Evolutionary conservation across 139 green algal genomes (phyloP).

Genomic region (Limnomonas spitsbergensis): DNA sequence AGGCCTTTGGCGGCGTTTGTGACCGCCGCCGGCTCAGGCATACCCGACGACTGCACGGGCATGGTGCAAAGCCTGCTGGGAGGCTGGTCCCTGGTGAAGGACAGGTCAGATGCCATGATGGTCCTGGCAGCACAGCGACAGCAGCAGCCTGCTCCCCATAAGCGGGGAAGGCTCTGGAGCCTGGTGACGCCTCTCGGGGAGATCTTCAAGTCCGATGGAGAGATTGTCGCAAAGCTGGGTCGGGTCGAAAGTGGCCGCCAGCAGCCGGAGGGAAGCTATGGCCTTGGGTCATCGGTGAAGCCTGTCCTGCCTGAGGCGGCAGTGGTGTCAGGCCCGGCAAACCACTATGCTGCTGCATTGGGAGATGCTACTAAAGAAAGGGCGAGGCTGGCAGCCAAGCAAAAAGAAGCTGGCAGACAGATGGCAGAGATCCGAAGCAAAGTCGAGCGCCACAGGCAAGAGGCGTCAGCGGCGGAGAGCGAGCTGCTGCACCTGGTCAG

Average conservation of each 20-base stretch:
- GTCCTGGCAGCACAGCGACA: constrained; percentile 5
- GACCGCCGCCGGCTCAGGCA: background rate
- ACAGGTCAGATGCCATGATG: constrained; percentile 20
- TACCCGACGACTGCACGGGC: background rate
- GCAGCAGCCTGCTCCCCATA: background rate
- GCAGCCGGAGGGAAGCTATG: background rate
- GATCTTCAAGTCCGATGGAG: constrained; percentile 69
- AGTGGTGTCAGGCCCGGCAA: too few species aligned
- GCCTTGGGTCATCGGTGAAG: background rate
- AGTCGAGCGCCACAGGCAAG: too few species aligned
- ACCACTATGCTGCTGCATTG: too few species aligned
- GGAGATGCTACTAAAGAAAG: too few species aligned
- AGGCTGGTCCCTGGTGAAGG: constrained; percentile 48
- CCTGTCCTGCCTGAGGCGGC: too few species aligned
- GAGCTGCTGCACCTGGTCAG: too few species aligned
- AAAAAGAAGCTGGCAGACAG: too few species aligned
- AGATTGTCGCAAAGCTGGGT: constrained; percentile 45
- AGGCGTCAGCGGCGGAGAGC: too few species aligned
- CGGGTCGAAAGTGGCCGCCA: background rate
- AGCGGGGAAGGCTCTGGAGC: background rate
- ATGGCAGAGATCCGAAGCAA: too few species aligned
- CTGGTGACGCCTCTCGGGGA: constrained; percentile 37
- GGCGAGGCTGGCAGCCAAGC: too few species aligned
- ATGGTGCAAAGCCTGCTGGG: constrained; percentile 38
- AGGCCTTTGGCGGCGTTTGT: background rate